Evolutionary conservation across 768 basidiomycete genomes (phyloP), one percentile per base, ranked within the genome.

Genomic region (Boletus eberwhitei): DNA sequence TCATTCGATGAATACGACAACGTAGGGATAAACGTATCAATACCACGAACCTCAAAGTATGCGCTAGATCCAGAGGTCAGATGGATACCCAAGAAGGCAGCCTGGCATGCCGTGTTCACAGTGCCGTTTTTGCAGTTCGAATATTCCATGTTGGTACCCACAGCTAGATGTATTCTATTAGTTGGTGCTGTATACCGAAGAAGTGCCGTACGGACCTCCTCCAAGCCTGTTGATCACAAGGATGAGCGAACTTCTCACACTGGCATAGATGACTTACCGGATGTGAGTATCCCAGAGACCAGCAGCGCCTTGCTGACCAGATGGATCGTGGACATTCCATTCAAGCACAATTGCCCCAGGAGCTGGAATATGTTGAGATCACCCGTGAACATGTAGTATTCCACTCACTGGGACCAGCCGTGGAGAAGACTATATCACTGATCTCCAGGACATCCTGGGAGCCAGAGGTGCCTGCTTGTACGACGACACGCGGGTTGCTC

Each of bases 21-120:
- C 4, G 5, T 3, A 19, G 22, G 1, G 13, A 19, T 11, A 14
- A 38, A 22, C 1, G 2, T 8, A 32, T 31, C 8, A 6, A 53
- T 3, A 5, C 22, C 6, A 46, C 52, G 12, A 8, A 85, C 87
- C 76, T 89, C 87, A 26, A 88, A 72, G 65, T 86, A 86, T 22
- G 78, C 84, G 17, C 75, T 79, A 0, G 83, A 78, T 31, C 62
- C 61, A 5, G 74, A 26, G 0, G 79, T 85, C 26, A 91, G 65
- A 62, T 90, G 85, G 12, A 91, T 70, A 6, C 72, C 80, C 52
- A 90, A 59, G 73, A 85, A 90, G 4, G 86, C 83, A 31, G 85
- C 84, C 24, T 77, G 75, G 59, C 89, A 90, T 8, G 66, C 65
- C 19, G 73, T 57, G 43, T 71, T 71, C 35, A 72, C 71, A 32